Conservation (phyloP, 345 rosid genomes). For the Eucalyptus dawsonii region DNA sequence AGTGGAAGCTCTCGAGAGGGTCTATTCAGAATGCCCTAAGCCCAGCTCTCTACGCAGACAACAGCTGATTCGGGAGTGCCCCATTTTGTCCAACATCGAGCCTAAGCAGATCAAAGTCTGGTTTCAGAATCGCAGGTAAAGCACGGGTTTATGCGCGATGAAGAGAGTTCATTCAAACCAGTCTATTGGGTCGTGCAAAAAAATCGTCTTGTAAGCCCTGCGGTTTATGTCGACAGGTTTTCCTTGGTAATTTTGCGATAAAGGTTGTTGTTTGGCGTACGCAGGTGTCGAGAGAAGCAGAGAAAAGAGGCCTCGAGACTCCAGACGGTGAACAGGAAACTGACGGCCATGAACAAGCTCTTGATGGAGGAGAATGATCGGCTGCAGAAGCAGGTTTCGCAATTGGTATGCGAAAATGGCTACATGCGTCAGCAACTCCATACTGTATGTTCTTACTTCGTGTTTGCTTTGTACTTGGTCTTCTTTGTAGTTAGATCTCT, state of each 20-base stretch:
- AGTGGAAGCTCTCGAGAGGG: constrained; percentile 97
- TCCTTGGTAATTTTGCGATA: not conserved
- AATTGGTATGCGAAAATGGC: constrained; percentile 88
- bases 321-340: constrained; percentile 89
- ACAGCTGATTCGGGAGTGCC: constrained; percentile 94
- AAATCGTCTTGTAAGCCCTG: not conserved
- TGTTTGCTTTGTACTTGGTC: not conserved
- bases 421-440: constrained; percentile 85
- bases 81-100: constrained; percentile 87
- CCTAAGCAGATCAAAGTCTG: constrained; percentile 99
- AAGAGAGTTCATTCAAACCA: not conserved
- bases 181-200: not conserved
- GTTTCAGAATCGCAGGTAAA: constrained; percentile 97
- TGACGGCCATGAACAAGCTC: constrained; percentile 94
- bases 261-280: not conserved
- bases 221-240: not conserved
- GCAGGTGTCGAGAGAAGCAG: constrained; percentile 98
- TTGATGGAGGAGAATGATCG: constrained; percentile 99
- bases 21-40: constrained; percentile 93
- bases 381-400: constrained; percentile 96
- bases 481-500: not conserved
- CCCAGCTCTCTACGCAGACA: constrained; percentile 95
- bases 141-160: not conserved
- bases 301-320: constrained; percentile 92
- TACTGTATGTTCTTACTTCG: constrained; percentile 25